phyloP scores from a whole-genome alignment of 2,329 filamentous ascomycete genomes.

The Botryosphaeria dothidea region DNA sequence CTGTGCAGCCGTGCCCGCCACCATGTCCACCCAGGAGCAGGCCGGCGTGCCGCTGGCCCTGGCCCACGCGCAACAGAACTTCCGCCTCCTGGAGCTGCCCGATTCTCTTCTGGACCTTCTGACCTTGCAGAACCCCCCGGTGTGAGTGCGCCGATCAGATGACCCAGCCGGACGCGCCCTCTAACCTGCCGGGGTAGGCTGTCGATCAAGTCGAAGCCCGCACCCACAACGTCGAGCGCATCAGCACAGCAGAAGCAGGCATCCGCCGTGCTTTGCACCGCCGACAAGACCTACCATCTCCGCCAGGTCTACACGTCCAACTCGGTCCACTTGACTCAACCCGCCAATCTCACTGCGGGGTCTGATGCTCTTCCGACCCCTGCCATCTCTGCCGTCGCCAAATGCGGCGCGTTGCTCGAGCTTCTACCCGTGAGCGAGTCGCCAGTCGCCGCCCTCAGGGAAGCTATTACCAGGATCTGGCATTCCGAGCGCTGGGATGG shows the following conservation, averaged over 20 bases:
- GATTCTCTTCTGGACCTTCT: constrained; percentile 58
- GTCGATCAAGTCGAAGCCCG: constrained; percentile 36
- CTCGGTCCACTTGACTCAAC: constrained; percentile 57
- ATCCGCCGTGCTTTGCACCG: constrained; percentile 61
- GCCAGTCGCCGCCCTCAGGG: constrained; percentile 37
- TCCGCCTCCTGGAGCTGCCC: constrained; percentile 63
- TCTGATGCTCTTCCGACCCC: constrained; percentile 28
- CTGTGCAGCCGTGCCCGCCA: too few relatives aligned
- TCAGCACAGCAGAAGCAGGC: constrained; percentile 18
- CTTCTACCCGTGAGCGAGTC: constrained; percentile 36
- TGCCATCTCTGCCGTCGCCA: constrained; percentile 44
- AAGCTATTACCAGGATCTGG: constrained; percentile 28
- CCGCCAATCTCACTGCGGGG: constrained; percentile 40
- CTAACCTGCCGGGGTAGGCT: constrained; percentile 31
- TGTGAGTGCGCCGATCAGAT: constrained; percentile 32
- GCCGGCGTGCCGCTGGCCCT: constrained; percentile 45
- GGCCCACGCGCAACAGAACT: constrained; percentile 50
- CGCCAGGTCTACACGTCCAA: constrained; percentile 68
- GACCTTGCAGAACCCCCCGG: constrained; percentile 46
- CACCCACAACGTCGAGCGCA: constrained; percentile 22
- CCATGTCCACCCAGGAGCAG: constrained; percentile 47
- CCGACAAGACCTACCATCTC: constrained; percentile 57
- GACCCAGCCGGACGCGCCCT: constrained; percentile 24
- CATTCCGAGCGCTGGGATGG: constrained; percentile 24
- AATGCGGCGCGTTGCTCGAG: constrained; percentile 48